Base-by-base conservation (phyloP, 257 asterid genomes). In the Solanum dulcamara region DNA sequence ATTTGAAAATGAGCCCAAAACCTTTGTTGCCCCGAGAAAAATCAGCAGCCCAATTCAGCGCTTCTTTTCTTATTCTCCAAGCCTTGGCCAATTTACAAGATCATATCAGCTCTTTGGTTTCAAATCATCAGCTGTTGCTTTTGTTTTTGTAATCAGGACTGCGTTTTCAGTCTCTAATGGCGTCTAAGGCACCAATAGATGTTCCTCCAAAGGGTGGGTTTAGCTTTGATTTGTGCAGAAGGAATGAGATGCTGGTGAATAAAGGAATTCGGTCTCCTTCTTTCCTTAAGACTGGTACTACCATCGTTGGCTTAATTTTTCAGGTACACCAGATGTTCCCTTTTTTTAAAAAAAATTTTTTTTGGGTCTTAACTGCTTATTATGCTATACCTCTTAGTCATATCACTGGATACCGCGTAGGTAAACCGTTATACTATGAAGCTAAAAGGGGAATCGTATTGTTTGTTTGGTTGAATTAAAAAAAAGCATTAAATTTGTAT, bases 221-320 rank as follows among this genome's bases (percentile, higher is more conserved):
- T 26, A 92, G 93, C 51, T 94, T 93, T 90, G 96, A 94, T 91
- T 89, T 93, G 68, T 96, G 98, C 91, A 90, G 82, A 86, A 93
- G 99, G 92, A 96, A 96, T 85, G 93, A 86, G 24, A 96, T 96
- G 98, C 96, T 96, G n/a, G 87, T 75, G 83, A 89, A 91, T 50
- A 94, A 94, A 89, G 98, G 99, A 88, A 89, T 93, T 82, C 89
- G 90, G 75, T 72, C 80, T 64, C 91, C 97, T 18, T 87, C 93
- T n/a, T 96, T 88, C 85, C 97, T 96, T 67, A 96, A 96, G 91
- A 96, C 99, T 68, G 99, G 99, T 62, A 96, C 99, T 55, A 96
- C 98, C 38, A 96, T 96, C 46, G 99, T 96, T 22, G 99, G 98
- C 50, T 87, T 96, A 85, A 89, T 96, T 87, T 96, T 92, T 83